These are phyloP conservation scores for Hyphopichia burtonii DNA, from an alignment of 1,139 yeast species.

Conservation along the genomic window DNA sequence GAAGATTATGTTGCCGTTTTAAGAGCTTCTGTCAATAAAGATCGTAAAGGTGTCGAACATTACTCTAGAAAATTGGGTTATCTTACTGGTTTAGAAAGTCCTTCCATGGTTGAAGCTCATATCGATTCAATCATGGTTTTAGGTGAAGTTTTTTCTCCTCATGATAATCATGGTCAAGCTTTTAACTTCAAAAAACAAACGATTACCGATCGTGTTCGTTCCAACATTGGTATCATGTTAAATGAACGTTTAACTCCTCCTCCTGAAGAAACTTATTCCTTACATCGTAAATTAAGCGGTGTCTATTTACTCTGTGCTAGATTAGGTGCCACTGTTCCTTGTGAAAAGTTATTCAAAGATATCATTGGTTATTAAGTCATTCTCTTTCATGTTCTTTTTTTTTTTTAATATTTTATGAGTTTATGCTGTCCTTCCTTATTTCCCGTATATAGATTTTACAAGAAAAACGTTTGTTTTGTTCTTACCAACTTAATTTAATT, in stretches of 20 bases:
- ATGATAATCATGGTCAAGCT: constrained; percentile 42
- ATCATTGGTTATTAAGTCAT: constrained; percentile 52
- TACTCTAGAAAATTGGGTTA: constrained; percentile 79
- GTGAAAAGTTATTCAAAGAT: constrained; percentile 74
- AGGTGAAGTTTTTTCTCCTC: constrained; percentile 85
- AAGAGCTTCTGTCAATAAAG: constrained; percentile 73
- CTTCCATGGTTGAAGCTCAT: constrained; percentile 87
- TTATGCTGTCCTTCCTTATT: neutral
- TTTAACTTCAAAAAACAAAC: constrained; percentile 84
- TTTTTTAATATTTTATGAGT: neutral
- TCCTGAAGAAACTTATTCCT: constrained; percentile 94
- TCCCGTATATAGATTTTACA: constrained; percentile 1
- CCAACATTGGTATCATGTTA: constrained; percentile 83
- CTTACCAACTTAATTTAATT: neutral
- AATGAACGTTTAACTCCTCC: constrained; percentile 93
- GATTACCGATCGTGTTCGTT: constrained; percentile 88
- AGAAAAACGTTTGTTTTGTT: neutral
- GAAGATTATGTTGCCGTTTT: constrained; percentile 67
- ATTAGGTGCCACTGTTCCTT: constrained; percentile 78
- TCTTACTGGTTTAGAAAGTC: constrained; percentile 86
- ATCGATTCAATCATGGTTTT: constrained; percentile 85
- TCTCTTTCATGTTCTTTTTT: neutral
- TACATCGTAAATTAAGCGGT: constrained; percentile 93
- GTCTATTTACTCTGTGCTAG: constrained; percentile 88
- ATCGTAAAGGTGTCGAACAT: constrained; percentile 61